Base-by-base conservation (phyloP, 768 basidiomycete species). In the Termitomyces sp. region DNA sequence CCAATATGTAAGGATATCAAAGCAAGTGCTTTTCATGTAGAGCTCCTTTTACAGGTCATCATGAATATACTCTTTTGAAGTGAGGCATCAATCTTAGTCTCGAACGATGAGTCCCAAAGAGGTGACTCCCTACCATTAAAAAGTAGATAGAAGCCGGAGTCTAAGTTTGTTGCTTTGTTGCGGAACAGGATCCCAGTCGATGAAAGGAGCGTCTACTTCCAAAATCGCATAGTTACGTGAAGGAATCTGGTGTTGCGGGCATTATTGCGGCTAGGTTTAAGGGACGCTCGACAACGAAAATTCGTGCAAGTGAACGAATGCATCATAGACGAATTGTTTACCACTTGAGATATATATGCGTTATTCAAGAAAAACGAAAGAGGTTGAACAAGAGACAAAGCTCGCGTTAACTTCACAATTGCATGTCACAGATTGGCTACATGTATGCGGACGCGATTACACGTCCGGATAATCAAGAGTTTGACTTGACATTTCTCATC, bases 191-290 rank as follows among this genome's bases (percentile, higher is more conserved):
- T 67, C 69, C 71, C 73, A 75, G 46, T 68, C 62, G 31, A 77
- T 65, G 48, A 74, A 72, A 20, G 69, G 71, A 7, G 73, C 72
- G 56, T 73, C 72, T 13, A 74, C 47, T n/a, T 72, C 13, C 71
- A 68, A 57, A 75, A 76, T 46, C 63, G 67, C 18, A 76, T 73
- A 33, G 75, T 66, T 16, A 70, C 70, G 57, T 71, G 69, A 13
- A 74, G 54, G 55, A 74, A 77, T 30, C 59, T 58, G n/a, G 41
- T 42, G n/a, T 20, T 9, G n/a, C n/a, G 41, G 18, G 41, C 3
- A n/a, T 69, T 54, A 59, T 76, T 71, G 57, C 73, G 74, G 63
- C 70, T 16, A 61, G 44, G n/a, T 74, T 73, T 18, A 6, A 41
- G 41, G 8, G 41, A 9, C 41, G 9, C 41, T 41, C 18, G n/a